Base-by-base conservation (phyloP, 495 filamentous ascomycete genomes). In the Lasiosphaeria hispida region DNA sequence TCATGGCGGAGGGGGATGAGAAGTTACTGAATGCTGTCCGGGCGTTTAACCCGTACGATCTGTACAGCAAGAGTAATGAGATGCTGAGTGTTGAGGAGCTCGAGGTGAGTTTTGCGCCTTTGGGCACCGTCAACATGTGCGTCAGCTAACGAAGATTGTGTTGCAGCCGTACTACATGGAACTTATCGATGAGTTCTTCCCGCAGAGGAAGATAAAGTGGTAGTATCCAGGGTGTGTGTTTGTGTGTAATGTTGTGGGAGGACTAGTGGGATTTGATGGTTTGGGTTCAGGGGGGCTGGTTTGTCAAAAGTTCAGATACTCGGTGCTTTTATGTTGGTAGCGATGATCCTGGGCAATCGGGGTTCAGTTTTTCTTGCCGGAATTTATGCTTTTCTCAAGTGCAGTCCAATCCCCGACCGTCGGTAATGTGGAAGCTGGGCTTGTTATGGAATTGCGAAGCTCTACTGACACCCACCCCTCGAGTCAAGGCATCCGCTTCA, bases 21-120 rank as follows among this genome's bases (percentile, higher is more conserved):
- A 78, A 80, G 58, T 88, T 95, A 86, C 67, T 94, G 65, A 81
- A 81, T 57, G 90, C 90, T 30, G 91, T 94, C 30, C 80, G 80
- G 72, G 91, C 88, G 7, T 96, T 96, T 70, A 96, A 95, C 58
- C 90, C 89, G 3, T 96, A 95, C 59, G 91, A 96, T 68, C 59
- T 96, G 53, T 96, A 96, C 72, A 92, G 88, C 71, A 96, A 96
- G 85, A 92, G 87, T 57, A 91, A 96, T 63, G 86, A 83, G 8
- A 76, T 90, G 36, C 89, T 89, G 4, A 85, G 77, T 37, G 82
- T 86, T 1, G 89, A 90, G 65, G 84, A 87, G 63, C 71, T 92
- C 15, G 90, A 89, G 81, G 80, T 82, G 56, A 62, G 66, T 48
- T n/a, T 17, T 30, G 15, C 10, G 53, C 50, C 14, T 42, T 42